Base-by-base conservation (phyloP, 2,329 filamentous ascomycete species). In the Claviceps monticola region DNA sequence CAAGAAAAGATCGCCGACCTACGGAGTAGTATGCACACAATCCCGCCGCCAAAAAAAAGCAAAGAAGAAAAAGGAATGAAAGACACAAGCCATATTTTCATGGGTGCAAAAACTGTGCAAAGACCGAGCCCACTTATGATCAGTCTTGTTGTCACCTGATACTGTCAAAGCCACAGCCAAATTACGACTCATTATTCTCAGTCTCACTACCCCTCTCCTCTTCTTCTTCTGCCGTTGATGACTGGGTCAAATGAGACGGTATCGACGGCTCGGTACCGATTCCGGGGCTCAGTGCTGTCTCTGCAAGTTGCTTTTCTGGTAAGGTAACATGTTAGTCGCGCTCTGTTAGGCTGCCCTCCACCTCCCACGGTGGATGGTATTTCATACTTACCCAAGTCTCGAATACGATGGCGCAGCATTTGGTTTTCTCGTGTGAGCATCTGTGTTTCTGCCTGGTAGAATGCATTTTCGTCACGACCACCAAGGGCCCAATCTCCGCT, bases 401-500 rank as follows among this genome's bases (percentile, higher is more conserved):
- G 75, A 54, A 89, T 86, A 48, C 86, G 75, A 63, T 83, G 76
- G 55, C 83, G 81, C 49, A 91, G 70, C 86, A 91, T 89, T 66
- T 90, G 86, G 58, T 90, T 91, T 69, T 90, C 86, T 26, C 86
- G 74, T 21, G 82, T 77, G 59, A 91, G 67, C 68, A 80, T 88
- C 66, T 88, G 84, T 1, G 85, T 88, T 68, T 91, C 86, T 4
- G 86, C 86, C 64, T 89, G 85, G 60, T 90, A 90, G 64, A 88
- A 89, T 1, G 83, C 82, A 56, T 77, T 82, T 63, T 90, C 86
- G 60, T 89, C 86, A 17, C 85, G 73, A 7, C 77, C 78, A n/a
- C 76, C 78, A 1, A 84, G 72, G 47, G 76, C 67, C 69, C 75
- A 80, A 34, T 88, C 82, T 37, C 74, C 76, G 50, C 71, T 74